A percentile compares a stretch with the other conserved stretches of the same genome.
These are phyloP conservation scores for Eimeria maxima DNA, from an alignment of 169 alveolate species.

Conservation along the genomic window DNA sequence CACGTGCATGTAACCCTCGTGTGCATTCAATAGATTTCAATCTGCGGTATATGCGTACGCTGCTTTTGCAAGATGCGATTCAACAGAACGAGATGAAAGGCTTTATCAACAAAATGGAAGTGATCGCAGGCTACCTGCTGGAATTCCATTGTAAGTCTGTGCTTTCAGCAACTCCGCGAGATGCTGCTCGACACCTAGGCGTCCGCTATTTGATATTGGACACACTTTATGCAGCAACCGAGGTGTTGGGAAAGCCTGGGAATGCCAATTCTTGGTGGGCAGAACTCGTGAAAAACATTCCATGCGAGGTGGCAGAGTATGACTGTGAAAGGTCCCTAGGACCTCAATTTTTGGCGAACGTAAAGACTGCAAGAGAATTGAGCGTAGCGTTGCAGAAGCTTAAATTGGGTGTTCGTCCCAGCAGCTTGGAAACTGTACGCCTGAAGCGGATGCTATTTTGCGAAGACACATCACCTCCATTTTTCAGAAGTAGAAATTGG, in stretches of 20 bases:
- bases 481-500: neutral
- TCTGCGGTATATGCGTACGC: neutral
- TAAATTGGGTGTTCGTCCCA: neutral
- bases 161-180: neutral
- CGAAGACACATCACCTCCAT: neutral
- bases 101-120: neutral
- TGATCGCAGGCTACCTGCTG: neutral
- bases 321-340: neutral
- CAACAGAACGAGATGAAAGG: neutral
- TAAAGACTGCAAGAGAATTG: neutral
- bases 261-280: neutral
- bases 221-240: neutral
- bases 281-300: neutral
- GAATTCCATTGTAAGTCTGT: neutral
- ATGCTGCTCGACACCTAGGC: neutral
- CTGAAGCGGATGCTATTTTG: constrained; percentile 21
- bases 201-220: constrained; percentile 9
- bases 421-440: neutral
- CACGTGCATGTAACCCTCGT: neutral
- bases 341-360: neutral
- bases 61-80: neutral
- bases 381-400: neutral
- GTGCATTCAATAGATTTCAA: neutral
- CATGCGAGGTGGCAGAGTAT: neutral
- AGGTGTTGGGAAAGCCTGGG: neutral